Evolutionary conservation across 2,329 filamentous ascomycete genomes (phyloP).

Genomic region (Trichoderma semiorbis): DNA sequence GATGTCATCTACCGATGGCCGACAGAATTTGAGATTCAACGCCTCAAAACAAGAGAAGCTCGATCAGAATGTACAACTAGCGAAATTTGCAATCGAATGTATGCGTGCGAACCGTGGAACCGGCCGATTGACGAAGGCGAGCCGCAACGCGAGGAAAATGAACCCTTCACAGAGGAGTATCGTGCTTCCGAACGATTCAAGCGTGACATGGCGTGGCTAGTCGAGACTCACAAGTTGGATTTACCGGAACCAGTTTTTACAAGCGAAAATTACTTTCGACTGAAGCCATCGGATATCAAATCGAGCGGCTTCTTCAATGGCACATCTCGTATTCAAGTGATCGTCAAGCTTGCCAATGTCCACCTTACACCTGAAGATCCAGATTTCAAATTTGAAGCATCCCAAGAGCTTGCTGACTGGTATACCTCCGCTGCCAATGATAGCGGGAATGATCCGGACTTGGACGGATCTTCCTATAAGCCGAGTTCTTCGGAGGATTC

Average conservation of each 20-base stretch:
- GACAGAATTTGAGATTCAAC: constrained; percentile 26
- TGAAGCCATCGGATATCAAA: constrained; percentile 26
- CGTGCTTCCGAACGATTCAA: constrained; percentile 22
- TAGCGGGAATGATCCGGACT: neutral
- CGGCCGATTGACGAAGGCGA: constrained; percentile 29
- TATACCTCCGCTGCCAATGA: neutral
- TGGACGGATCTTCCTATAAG: constrained; percentile 1
- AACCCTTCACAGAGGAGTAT: constrained; percentile 19
- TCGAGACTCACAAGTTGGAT: constrained; percentile 24
- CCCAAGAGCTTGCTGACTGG: neutral
- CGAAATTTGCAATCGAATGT: constrained; percentile 19
- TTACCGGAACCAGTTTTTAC: constrained; percentile 20
- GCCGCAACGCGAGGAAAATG: constrained; percentile 20
- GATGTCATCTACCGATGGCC: constrained; percentile 13
- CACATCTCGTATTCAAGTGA: constrained; percentile 50
- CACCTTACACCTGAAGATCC: constrained; percentile 58
- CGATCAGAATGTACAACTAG: constrained; percentile 21
- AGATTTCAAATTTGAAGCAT: neutral
- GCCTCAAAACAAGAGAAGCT: constrained; percentile 23
- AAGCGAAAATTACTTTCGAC: neutral
- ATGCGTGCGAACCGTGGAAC: constrained; percentile 21
- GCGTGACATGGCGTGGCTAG: constrained; percentile 30
- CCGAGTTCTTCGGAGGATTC: neutral
- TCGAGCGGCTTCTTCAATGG: constrained; percentile 30
- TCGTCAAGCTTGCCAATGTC: constrained; percentile 61